A percentile compares a stretch with the other conserved stretches of the same genome.
phyloP scores from a whole-genome alignment of 108 stramenopile species.

The Cylindrotheca fusiformis region DNA sequence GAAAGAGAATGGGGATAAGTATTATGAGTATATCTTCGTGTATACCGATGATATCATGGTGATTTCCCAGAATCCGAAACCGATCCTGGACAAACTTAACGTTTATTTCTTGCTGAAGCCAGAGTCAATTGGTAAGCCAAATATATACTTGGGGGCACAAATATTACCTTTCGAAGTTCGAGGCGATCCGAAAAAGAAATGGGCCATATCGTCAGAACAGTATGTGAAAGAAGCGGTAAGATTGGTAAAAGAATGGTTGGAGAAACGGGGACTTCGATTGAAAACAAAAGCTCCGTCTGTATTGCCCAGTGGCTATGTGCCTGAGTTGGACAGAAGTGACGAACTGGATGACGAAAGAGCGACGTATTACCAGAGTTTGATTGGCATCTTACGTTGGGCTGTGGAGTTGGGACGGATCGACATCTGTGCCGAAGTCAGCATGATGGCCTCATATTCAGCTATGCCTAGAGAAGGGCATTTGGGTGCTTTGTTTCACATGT shows the following conservation, averaged over 20 bases:
- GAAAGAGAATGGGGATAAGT: slow-evolving; percentile 5
- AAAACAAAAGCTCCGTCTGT: slow-evolving; percentile 16
- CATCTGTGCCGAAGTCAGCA: too few species aligned
- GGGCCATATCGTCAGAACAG: slow-evolving; percentile 19
- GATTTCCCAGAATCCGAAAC: too few species aligned
- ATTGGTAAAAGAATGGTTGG: slow-evolving; percentile 26
- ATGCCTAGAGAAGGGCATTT: too few species aligned
- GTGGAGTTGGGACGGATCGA: slow-evolving; percentile 47
- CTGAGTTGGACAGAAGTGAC: too few species aligned
- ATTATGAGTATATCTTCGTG: too few species aligned
- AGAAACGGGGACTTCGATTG: slow-evolving; percentile 10
- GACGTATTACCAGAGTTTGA: slow-evolving; percentile 21
- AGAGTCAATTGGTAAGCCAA: slow-evolving; percentile 19
- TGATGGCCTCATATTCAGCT: slow-evolving; percentile 38
- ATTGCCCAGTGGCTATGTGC: too few species aligned
- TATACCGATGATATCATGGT: too few species aligned
- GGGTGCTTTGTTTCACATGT: slow-evolving; percentile 34
- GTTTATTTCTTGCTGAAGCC: slow-evolving; percentile 13
- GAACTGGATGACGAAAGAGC: slow-evolving; percentile 11
- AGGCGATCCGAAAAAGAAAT: too few species aligned
- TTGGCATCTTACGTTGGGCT: slow-evolving; percentile 48
- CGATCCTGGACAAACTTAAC: slow-evolving; percentile 4
- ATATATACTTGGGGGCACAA: slow-evolving; percentile 34
- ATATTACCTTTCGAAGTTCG: slow-evolving; percentile 2
- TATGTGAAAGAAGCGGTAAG: too few species aligned